Base-by-base conservation (phyloP, 192 early-diverging fungal genomes). In the Coemansia sp. region DNA sequence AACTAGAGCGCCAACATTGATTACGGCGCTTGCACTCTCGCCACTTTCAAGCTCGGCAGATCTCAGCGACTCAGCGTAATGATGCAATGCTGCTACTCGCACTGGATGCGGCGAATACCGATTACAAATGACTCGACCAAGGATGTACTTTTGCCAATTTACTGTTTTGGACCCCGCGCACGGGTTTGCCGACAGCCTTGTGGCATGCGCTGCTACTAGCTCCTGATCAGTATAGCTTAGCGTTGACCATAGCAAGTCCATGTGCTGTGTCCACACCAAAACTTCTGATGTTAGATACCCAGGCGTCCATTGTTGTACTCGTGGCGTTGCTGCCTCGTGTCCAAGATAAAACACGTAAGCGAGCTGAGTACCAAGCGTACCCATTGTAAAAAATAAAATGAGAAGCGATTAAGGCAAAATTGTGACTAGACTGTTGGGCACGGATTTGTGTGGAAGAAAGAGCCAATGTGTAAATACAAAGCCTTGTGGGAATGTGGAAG, bases 191-290 rank as follows among this genome's bases (percentile, higher is more conserved):
- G 73, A 40, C 20, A 73, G 22, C 12, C 24, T 42, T 5, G n/a
- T 46, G 36, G 67, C 67, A 9, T 78, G 67, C 0, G 33, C 34
- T 2, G 66, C 62, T 1, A 72, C 67, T 5, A 11, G 27, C 2
- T 22, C 16, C 27, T 71, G 62, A 11, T 69, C 72, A 12, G 60
- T 20, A 2, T 22, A 18, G 20, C 24, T 22, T 1, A 82, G 47
- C 12, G 79, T 82, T 12, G 75, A 49, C 68, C 71, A 71, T 5
- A 76, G 24, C 38, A 77, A 40, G 33, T 82, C 79, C 9, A 71
- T 75, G 29, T 82, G 79, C 40, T 74, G 65, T 1, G 75, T 54
- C 79, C 79, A 82, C 6, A 34, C 38, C 10, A 82, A 34, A 1
- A 70, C 65, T 0, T 24, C 22, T 12, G 33, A 34, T 8, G 51